Base-by-base conservation (phyloP, 116 monocot species). In the Posidonia oceanica region DNA sequence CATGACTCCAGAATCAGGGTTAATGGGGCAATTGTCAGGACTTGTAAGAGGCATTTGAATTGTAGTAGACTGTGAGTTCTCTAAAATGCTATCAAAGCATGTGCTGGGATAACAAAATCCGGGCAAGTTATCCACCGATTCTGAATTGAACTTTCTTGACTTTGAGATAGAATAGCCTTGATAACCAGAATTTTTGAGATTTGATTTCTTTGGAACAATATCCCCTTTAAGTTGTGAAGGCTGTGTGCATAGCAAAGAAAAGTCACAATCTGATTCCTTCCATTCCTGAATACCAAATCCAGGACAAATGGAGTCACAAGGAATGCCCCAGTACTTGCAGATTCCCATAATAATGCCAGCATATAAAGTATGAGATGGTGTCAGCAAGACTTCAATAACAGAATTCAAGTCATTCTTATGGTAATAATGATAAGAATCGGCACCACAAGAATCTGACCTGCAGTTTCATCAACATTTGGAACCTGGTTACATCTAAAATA, bases 371-470 rank as follows among this genome's bases (percentile, higher is more conserved):
- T 11, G 48, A 74, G 75, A 79, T 76, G 87, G 79, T 79, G 85
- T 52, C 64, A 76, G 82, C 71, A 98, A 72, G 22, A 75, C 64
- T 60, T 72, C 70, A 56, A 93, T 66, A 73, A 98, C 75, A 72
- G 61, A 70, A 79, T n/a, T 41, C 18, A 82, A 67, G 75, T 93
- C 93, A 67, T 72, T 75, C 52, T 72, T 82, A 72, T 72, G 79
- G 74, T 98, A 98, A 79, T 87, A 98, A 82, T 77, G 64, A 66
- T 59, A 79, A 64, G 70, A 39, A 75, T 72, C 75, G 53, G 22
- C 44, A n/a, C 79, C 75, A 52, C 54, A 80, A 68, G 81, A 82
- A 71, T 93, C 85, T 64, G 76, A 85, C 82, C 97, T 98, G 93
- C 79, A 85, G 48, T 63, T 70, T 20, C 67, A 73, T 54, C 58